Conservation (phyloP, 345 rosid species). For the Odontarrhena argentea region DNA sequence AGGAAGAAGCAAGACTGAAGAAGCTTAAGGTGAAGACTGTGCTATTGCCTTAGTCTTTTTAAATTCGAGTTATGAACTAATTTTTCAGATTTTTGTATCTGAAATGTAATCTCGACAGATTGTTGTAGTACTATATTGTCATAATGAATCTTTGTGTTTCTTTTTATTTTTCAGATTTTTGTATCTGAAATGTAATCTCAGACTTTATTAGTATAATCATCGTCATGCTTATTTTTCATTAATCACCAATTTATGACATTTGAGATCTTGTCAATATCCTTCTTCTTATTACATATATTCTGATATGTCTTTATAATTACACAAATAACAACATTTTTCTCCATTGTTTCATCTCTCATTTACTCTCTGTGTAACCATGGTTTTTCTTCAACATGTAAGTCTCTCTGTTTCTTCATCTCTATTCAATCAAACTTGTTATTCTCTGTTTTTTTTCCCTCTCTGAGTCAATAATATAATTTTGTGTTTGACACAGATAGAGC, state of each 20-base stretch:
- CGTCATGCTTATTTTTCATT: slow-evolving; percentile 27
- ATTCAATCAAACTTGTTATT: slow-evolving; percentile 13
- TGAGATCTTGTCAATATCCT: slow-evolving; percentile 25
- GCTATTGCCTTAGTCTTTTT: no score
- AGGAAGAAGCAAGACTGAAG: background rate
- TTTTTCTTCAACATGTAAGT: slow-evolving; percentile 44
- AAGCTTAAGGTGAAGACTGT: no score
- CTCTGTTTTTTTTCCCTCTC: background rate
- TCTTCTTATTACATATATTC: slow-evolving; percentile 13
- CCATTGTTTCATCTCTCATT: background rate
- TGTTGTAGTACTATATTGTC: no score
- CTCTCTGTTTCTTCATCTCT: slow-evolving; percentile 4
- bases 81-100: no score
- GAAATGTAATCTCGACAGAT: background rate
- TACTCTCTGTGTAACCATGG: slow-evolving; percentile 31
- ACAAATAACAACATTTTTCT: slow-evolving; percentile 11
- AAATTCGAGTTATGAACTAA: no score
- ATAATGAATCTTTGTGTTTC: no score
- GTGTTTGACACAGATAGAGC: slow-evolving; percentile 40
- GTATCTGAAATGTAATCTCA: background rate
- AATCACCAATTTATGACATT: slow-evolving; percentile 31
- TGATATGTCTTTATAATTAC: slow-evolving; percentile 15
- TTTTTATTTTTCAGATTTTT: no score
- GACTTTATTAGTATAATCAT: slow-evolving; percentile 16
- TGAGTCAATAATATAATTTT: background rate